Percentiles rank a stretch among this genome's conserved stretches.
These are phyloP conservation scores for Diphasiastrum complanatum DNA, from an alignment of 83 land plant species.

Conservation along the genomic window DNA sequence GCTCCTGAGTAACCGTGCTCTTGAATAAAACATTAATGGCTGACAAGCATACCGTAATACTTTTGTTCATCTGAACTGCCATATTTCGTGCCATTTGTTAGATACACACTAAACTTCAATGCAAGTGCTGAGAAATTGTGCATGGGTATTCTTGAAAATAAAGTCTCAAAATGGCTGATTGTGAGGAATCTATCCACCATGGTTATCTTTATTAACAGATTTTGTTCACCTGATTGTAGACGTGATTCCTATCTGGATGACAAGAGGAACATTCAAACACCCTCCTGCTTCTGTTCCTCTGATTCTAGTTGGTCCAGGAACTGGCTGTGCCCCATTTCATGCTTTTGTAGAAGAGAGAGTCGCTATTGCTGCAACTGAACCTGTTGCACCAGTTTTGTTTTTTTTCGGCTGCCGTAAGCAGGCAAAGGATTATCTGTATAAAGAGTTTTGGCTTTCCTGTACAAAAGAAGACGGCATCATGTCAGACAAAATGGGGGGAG, in stretches of 20 bases:
- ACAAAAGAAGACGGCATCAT: conserved; percentile 44
- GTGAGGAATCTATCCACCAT: no score
- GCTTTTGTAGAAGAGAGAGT: conserved; percentile 74
- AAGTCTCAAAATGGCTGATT: no score
- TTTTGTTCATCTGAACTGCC: no score
- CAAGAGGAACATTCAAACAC: conserved; percentile 49
- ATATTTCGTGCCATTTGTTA: no score
- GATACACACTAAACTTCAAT: no score
- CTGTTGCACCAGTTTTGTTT: conserved; percentile 67
- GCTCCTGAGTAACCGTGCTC: no score
- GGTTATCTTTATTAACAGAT: neutral
- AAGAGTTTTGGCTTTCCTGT: conserved; percentile 69
- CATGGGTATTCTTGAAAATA: no score
- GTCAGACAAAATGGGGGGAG: conserved; percentile 72
- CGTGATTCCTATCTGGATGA: conserved; percentile 68
- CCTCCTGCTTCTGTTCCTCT: conserved; percentile 81
- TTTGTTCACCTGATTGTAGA: conserved; percentile 6
- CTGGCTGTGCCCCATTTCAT: conserved; percentile 96
- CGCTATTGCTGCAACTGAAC: conserved; percentile 25
- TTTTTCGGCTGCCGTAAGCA: conserved; percentile 87
- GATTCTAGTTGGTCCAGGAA: conserved; percentile 90
- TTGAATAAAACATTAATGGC: no score
- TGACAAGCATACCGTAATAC: no score
- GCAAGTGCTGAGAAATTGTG: no score
- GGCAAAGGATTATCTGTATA: conserved; percentile 65